Base-by-base conservation (phyloP, 2,329 filamentous ascomycete species). In the Ceratocystis destructans region DNA sequence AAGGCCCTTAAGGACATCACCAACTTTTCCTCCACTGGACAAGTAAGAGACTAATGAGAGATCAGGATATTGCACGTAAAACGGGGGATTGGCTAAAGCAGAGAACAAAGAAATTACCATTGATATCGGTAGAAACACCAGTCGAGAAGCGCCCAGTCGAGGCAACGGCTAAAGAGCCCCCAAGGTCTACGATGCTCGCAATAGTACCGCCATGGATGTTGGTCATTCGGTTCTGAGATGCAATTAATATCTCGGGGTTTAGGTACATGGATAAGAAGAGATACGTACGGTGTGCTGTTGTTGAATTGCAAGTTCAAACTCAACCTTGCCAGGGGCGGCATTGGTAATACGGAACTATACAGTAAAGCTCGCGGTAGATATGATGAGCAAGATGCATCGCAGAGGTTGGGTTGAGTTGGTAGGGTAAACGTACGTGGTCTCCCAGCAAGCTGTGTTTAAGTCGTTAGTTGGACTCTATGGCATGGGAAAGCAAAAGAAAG, bases 171-270 rank as follows among this genome's bases (percentile, higher is more conserved):
- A 87, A 77, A 0, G 84, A 87, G 15, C 84, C 84, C 10, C 84
- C 84, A 0, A 87, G 76, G 69, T 87, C 85, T 33, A 87, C 86
- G 76, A 92, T 86, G 72, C 85, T 88, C 2, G 89, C 89, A 33
- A 93, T 85, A 0, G 88, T 89, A 3, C 89, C 89, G 20, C 89
- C 89, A 71, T 93, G 89, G 33, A 92, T 80, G 45, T 87, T 91
- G 64, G 85, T 82, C 0, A 93, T 78, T 1, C 89, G 85, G 72
- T 93, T 93, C 87, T 91, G 25, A 4, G 8, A 31, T 31, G 2
- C n/a, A 25, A 31, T 59, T 25, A 59, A 25, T 31, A 31, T 5
- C 2, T 12, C 12, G 3, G 28, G 2, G 22, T 33, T 17, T 4
- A n/a, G 28, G 33, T 17, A 31, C 10, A 15, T 6, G 5, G 25